Conservation (phyloP, 805 yeast genomes). For the Candida arabinofermentans region DNA sequence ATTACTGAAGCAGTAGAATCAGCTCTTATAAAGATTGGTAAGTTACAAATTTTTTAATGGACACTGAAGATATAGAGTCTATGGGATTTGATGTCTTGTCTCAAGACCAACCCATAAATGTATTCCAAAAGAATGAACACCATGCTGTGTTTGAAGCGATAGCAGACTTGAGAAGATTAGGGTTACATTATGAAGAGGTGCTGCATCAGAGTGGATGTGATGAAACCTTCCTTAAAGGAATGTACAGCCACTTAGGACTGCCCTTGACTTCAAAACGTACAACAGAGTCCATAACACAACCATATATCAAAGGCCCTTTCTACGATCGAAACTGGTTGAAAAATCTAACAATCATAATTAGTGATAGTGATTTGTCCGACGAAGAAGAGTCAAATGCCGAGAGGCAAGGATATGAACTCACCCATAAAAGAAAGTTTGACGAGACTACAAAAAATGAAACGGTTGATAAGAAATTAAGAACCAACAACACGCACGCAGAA, state of each 20-base stretch:
- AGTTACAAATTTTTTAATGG: too few species aligned
- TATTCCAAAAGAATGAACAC: conserved; percentile 6
- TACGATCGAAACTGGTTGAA: conserved; percentile 17
- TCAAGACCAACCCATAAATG: neutral
- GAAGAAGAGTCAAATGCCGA: too few species aligned
- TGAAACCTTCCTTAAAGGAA: conserved; percentile 10
- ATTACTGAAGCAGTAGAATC: too few species aligned
- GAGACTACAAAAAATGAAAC: too few species aligned
- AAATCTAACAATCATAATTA: conserved; percentile 14
- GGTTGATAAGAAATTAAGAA: too few species aligned
- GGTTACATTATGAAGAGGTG: conserved; percentile 17
- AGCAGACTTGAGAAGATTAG: conserved; percentile 19
- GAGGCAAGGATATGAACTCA: too few species aligned
- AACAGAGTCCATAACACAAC: too few species aligned
- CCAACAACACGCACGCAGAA: too few species aligned
- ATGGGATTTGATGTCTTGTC: too few species aligned
- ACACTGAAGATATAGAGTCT: too few species aligned
- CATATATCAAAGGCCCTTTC: conserved; percentile 15
- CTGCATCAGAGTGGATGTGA: conserved; percentile 16
- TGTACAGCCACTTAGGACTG: conserved; percentile 9
- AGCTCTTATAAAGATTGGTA: neutral
- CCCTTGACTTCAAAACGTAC: conserved; percentile 1
- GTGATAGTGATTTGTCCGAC: too few species aligned
- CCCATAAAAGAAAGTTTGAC: too few species aligned
- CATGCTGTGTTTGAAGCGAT: conserved; percentile 23